Base-by-base conservation (phyloP, 202 grass and related monocot species). In the Eragrostis tef region DNA sequence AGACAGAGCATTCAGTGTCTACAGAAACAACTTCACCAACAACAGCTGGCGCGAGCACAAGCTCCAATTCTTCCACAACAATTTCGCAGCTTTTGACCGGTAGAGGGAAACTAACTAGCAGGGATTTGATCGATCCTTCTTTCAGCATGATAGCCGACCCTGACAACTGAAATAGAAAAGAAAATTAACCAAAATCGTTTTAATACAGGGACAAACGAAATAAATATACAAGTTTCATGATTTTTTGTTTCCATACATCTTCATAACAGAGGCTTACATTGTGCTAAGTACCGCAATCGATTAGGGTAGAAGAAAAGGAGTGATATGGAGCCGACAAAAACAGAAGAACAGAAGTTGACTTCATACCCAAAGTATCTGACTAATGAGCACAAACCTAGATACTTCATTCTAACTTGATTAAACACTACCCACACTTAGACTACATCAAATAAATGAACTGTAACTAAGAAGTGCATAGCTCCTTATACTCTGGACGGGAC, bases 111-210 rank as follows among this genome's bases (percentile, higher is more conserved):
- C 80, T 98, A 79, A 98, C 87, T 68, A 90, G 75, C 66, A 99
- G 78, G 14, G 90, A 99, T 86, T 90, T 95, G 77, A 99, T 91
- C 1, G 92, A 95, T 88, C 96, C 96, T 91, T 99, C 96, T 86
- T 99, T 95, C 77, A 95, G 73, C 85, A 83, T 84, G 52, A 99
- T 62, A 72, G 88, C 47, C 47, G 84, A 84, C 58, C 87, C 85
- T 42, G 79, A 77, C 58, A 99, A 77, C 96, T 99, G 96, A 81
- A 91, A 93, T 31, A 76, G 46, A 74, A 85, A 54, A 81, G 1
- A 64, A 74, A 78, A 75, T 74, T 26, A 82, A 82, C 21, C 61
- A 70, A 8, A 65, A 26, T 27, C 60, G 39, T 54, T 73, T 52
- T 45, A 31, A 54, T 9, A 36, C 1, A 78, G 62, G 15, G 61